Evolutionary conservation across 2,329 filamentous ascomycete genomes (phyloP).

Genomic region (Penicillium sp.): DNA sequence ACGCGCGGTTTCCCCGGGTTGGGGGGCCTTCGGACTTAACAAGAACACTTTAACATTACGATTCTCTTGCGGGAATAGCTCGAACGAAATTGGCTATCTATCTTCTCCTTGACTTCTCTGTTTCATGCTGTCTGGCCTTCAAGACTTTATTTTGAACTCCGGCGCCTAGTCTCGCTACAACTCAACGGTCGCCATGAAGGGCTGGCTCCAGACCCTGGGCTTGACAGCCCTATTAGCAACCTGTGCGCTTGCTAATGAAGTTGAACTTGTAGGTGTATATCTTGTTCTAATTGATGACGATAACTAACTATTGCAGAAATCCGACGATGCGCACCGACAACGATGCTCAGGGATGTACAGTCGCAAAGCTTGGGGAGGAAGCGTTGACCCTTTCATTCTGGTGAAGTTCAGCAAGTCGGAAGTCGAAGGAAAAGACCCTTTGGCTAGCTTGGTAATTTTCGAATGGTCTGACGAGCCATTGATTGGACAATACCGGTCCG

Average conservation of each 20-base stretch:
- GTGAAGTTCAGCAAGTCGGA: constrained; percentile 68
- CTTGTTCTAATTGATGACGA: not conserved
- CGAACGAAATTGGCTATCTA: not conserved
- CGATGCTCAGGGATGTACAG: constrained; percentile 94
- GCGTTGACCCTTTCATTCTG: constrained; percentile 82
- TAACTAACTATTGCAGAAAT: constrained; percentile 54
- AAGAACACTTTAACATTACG: constrained; percentile 11
- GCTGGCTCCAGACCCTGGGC: constrained; percentile 37
- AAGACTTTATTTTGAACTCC: constrained; percentile 16
- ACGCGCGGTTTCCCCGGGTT: constrained; percentile 20
- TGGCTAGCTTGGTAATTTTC: constrained; percentile 83
- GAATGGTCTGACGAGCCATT: constrained; percentile 85
- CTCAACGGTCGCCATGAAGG: constrained; percentile 37
- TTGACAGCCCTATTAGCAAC: constrained; percentile 39
- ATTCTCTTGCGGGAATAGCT: constrained; percentile 1
- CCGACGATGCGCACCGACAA: constrained; percentile 72
- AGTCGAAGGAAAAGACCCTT: constrained; percentile 62
- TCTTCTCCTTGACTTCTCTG: constrained; percentile 3
- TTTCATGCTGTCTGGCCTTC: constrained; percentile 22
- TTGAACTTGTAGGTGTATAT: constrained; percentile 40
- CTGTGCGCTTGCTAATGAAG: constrained; percentile 44
- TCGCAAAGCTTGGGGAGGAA: constrained; percentile 80
- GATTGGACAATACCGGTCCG: constrained; percentile 64
- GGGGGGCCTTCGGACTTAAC: constrained; percentile 16
- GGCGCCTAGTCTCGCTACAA: constrained; percentile 28